Base-by-base conservation (phyloP, 2,329 filamentous ascomycete genomes). In the Calonectria leucothoes region DNA sequence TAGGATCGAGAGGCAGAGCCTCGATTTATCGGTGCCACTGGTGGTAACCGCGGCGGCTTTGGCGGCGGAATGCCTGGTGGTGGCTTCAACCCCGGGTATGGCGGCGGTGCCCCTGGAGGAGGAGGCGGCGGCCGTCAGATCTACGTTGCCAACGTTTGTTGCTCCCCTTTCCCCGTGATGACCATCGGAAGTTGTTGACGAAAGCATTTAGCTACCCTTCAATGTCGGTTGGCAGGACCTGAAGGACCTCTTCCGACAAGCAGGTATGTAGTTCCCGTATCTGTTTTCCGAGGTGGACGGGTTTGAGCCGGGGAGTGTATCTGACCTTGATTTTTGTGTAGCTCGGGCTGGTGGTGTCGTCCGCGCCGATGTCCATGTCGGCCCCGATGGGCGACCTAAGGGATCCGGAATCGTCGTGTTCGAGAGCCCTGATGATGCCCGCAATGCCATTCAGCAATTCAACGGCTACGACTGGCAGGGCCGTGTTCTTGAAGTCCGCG, bases 401-500 rank as follows among this genome's bases (percentile, higher is more conserved):
- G 97, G 97, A 69, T 98, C 97, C 65, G 97, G 97, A 78, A 98
- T 98, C 72, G 97, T 99, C 74, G 95, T 97, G 51, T 99, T 98
- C 83, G 97, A 99, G 84, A 96, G 93, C 71, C 92, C 95, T 1
- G 96, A 98, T 72, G 97, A 99, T 85, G 96, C 97, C 51, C 95
- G 95, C 78, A 98, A 95, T 82, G 97, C 97, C 27, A 99, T 99
- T 77, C 93, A 95, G 82, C 96, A 98, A 79, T 99, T 98, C 89
- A 98, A 98, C 83, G 97, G 97, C 72, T 98, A 98, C 83, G 97
- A 99, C 77, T 99, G 97, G 97, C 96, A 98, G 84, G 97, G 97
- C 14, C 94, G 97, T 72, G 88, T 93, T 66, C 91, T 99, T 65
- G 97, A 99, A 84, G 97, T 99, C 76, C 95, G 97, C 75, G 96